Percentiles rank a stretch among this genome's conserved stretches.
phyloP scores from a whole-genome alignment of 805 yeast genomes.

The Sugiyamaella chiloensis region DNA sequence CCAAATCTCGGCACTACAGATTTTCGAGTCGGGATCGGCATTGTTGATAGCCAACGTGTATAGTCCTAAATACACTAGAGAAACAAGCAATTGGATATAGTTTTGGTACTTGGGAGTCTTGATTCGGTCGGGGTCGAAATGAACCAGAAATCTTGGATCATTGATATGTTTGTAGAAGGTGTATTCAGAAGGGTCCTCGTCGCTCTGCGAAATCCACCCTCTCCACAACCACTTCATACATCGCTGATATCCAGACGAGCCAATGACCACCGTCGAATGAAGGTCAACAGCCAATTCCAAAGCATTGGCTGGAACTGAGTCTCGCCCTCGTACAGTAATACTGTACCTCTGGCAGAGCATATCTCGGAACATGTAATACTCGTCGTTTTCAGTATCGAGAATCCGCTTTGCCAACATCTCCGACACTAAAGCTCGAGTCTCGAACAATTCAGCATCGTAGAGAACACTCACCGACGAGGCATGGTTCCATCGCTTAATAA shows the following conservation, averaged over 20 bases:
- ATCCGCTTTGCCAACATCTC: conserved; percentile 67
- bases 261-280: conserved; percentile 74
- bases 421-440: conserved; percentile 63
- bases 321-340: conserved; percentile 59
- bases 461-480: conserved; percentile 56
- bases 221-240: conserved; percentile 90
- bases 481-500: conserved; percentile 77
- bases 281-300: conserved; percentile 82
- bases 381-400: conserved; percentile 55
- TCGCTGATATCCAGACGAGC: conserved; percentile 78
- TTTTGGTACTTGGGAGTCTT: conserved; percentile 85
- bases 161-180: conserved; percentile 60
- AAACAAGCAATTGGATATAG: conserved; percentile 61
- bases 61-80: conserved; percentile 57
- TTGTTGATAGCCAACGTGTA: conserved; percentile 64
- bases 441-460: conserved; percentile 62
- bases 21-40: conserved; percentile 42
- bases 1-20: conserved; percentile 42
- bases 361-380: conserved; percentile 54
- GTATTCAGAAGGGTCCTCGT: conserved; percentile 64
- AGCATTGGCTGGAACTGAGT: conserved; percentile 65
- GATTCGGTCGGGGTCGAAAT: conserved; percentile 78
- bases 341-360: conserved; percentile 75
- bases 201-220: conserved; percentile 85
- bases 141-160: conserved; percentile 52